Base-by-base conservation (phyloP, 2,329 filamentous ascomycete species). In the Neofusicoccum parvum region DNA sequence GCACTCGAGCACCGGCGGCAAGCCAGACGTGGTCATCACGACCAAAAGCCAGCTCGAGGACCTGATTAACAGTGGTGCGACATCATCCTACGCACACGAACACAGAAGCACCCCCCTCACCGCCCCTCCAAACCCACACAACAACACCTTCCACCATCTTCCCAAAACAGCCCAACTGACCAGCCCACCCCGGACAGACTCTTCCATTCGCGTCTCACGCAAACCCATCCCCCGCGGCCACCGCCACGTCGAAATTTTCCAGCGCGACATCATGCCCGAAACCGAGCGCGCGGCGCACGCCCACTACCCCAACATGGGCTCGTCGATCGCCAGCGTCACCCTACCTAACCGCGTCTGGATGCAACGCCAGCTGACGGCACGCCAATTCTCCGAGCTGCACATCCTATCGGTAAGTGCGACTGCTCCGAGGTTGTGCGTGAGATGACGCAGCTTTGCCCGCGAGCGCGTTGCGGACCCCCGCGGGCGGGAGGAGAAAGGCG, bases 301-400 rank as follows among this genome's bases (percentile, higher is more conserved):
- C 20, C 14, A 51, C 15, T 34, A 37, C 17, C 59, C 59, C 10
- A 62, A 62, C 59, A 27, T 27, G 59, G 10, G 37, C 46, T 6
- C 59, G 10, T 62, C 59, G 1, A 32, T 62, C 32, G 59, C 59
- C 4, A 39, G 34, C 17, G 20, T 62, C 36, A 43, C 45, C 14
- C 46, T 62, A 17, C 59, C 59, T 15, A 51, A 50, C 36, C 59
- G 59, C 14, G 59, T 51, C n/a, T 62, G 48, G 46, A 41, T 62
- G 46, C 59, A 50, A 14, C 59, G 59, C 23, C 48, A 50, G 20
- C 12, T 51, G 10, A 46, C 45, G 17, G 46, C 59, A 11, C 11
- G n/a, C 41, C 46, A 50, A 46, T 62, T 62, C 23, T 11, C 45
- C 5, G 59, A 50, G 32, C 48, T 62, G 14, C 7, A 62, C 20